A percentile compares a stretch with the other conserved stretches of the same genome.
Evolutionary conservation across 2,329 filamentous ascomycete genomes (phyloP).

Genomic region (Paracorniculantispora psalliotae): DNA sequence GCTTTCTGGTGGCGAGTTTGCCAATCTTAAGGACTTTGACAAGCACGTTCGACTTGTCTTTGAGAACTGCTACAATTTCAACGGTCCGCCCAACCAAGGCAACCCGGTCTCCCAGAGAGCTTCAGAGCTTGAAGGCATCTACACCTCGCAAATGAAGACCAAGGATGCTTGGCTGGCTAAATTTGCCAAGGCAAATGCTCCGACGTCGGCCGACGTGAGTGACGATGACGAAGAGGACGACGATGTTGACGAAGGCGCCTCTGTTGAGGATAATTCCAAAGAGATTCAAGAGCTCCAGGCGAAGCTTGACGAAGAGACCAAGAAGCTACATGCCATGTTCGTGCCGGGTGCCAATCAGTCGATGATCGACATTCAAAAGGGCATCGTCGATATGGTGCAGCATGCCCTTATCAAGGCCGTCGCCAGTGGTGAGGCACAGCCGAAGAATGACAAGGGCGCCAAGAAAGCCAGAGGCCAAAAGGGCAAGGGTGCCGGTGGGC

Average conservation of each 20-base stretch:
- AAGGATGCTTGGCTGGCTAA: constrained; percentile 78
- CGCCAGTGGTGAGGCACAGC: constrained; percentile 45
- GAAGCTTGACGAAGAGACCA: constrained; percentile 51
- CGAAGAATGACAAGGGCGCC: constrained; percentile 54
- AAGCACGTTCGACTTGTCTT: constrained; percentile 78
- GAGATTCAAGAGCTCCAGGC: constrained; percentile 47
- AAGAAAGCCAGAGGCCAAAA: constrained; percentile 56
- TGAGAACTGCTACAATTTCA: constrained; percentile 89
- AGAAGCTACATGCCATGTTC: constrained; percentile 50
- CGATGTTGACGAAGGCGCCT: constrained; percentile 43
- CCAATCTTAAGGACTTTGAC: constrained; percentile 79
- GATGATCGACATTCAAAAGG: constrained; percentile 53
- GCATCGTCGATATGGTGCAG: constrained; percentile 61
- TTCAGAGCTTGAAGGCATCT: constrained; percentile 67
- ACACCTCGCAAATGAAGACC: constrained; percentile 68
- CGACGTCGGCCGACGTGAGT: constrained; percentile 57
- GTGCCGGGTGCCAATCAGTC: constrained; percentile 48
- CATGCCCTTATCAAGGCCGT: constrained; percentile 71
- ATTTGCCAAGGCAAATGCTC: constrained; percentile 53
- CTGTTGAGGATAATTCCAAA: constrained; percentile 36
- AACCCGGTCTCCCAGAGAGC: constrained; percentile 71
- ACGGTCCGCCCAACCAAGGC: constrained; percentile 50
- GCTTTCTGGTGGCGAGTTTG: constrained; percentile 72
- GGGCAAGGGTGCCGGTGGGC: constrained; percentile 36
- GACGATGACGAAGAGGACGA: constrained; percentile 69